Base-by-base conservation (phyloP, 2,329 filamentous ascomycete genomes). In the Claviceps fusiformis region DNA sequence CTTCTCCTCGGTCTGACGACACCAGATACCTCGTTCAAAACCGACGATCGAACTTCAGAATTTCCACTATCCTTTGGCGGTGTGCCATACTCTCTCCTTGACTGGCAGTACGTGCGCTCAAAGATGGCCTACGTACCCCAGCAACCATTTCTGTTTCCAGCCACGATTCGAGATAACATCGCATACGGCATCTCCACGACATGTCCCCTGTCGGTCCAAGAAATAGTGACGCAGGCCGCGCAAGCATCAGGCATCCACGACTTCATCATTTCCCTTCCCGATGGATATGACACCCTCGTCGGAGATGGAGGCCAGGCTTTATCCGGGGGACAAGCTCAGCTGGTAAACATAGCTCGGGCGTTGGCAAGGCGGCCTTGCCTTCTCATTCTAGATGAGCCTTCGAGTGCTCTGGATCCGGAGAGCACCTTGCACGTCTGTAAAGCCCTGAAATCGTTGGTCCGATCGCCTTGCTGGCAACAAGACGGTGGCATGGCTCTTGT, bases 381-480 rank as follows among this genome's bases (percentile, higher is more conserved):
- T 2, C 71, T 96, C 17, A 78, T 96, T 2, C 71, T 96, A 2
- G 92, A 97, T 62, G 91, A 96, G 70, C 88, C 90, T 1, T 96
- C 91, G 0, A 87, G 83, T 31, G 85, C 86, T 0, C 73, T 97
- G 0, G 91, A 96, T 63, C 75, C 77, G 0, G 79, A 84, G 60
- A 85, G 79, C 44, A 83, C 87, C 0, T 76, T 76, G 3, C 70
- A 77, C 1, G 78, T 96, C 3, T 74, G 86, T 13, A 70, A 77
- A 9, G 85, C 85, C 0, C 75, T 95, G 45, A 68, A 67, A 41
- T 64, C 64, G 0, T 68, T 93, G 1, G 71, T 84, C 13, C 58
- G 61, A 1, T 55, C 57, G 27, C 13, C 27, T 59, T 11, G 37
- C n/a, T 13, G 54, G 41, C 58, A 56, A 57, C 9, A 58, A 3